Evolutionary conservation across 2,329 filamentous ascomycete genomes (phyloP), one percentile per base, ranked within the genome.

Genomic region (Fusarium albidum): DNA sequence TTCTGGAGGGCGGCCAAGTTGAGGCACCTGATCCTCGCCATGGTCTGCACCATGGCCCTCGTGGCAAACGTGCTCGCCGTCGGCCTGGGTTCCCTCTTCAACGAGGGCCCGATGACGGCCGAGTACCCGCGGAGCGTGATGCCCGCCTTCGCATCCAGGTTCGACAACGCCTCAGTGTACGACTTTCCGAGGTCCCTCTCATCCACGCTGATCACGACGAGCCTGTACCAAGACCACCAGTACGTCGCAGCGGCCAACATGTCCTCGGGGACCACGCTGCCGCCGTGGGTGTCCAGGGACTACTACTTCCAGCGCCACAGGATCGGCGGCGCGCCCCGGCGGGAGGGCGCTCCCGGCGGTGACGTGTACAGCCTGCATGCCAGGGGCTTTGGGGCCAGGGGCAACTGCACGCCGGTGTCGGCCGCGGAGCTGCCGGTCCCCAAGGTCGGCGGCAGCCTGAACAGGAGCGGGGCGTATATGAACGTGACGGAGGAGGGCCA

Each of bases 11-110:
- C 84, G 0, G 2, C 82, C 0, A 70, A 65, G 3, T 71, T 77
- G 0, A 49, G 67, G 0, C 83, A 87, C 39, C 69, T 79, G 1
- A 28, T 81, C 0, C 69, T 87, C 0, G 75, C 68, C 0, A 35
- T 74, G 0, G 71, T 87, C 0, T 85, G 83, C 47, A 6, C 68
- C 0, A 77, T 82, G 49, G 75, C 80, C 0, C 52, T 87, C 0
- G 66, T 84, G 0, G 75, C 79, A 0, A 86, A 87, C 39, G 40
- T 85, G 0, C 71, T 87, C 0, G 77, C 83, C 0, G 73, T 87
- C 3, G 74, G 80, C 0, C 70, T 87, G 0, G 73, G 79, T 48
- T 79, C 77, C 1, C 55, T 87, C 0, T 81, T 87, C 48, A 72
- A 78, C 17, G 76, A 83, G 11, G 44, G 55, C 0, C 49, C 57